Conservation (phyloP, 2,329 filamentous ascomycete genomes). For the Calonectria pseudoturangicola region DNA sequence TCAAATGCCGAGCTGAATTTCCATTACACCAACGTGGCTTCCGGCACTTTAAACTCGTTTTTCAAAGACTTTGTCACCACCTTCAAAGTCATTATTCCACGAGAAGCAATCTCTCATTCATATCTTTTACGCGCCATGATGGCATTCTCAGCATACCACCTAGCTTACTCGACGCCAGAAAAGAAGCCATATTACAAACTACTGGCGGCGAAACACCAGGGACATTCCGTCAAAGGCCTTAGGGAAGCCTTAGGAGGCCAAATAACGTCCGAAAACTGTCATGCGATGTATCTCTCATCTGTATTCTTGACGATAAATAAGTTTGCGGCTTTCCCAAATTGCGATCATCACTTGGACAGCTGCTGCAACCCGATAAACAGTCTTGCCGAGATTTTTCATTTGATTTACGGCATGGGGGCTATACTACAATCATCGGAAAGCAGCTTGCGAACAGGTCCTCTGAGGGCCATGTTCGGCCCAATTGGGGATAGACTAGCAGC, state of each 20-base stretch:
- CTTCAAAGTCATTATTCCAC: background rate
- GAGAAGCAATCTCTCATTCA: background rate
- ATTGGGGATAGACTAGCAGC: background rate
- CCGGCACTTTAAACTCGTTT: background rate
- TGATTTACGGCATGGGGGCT: background rate
- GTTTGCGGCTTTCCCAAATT: background rate
- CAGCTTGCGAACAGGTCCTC: background rate
- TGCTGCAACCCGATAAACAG: background rate
- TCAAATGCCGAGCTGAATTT: background rate
- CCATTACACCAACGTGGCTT: background rate
- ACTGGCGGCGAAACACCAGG: background rate
- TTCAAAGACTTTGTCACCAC: background rate
- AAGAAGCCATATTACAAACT: slow-evolving; percentile 1
- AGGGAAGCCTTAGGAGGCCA: background rate
- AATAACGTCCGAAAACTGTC: background rate
- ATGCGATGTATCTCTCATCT: background rate
- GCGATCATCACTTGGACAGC: background rate
- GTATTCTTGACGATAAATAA: background rate
- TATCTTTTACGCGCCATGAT: background rate
- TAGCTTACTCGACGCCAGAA: background rate
- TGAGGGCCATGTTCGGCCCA: background rate
- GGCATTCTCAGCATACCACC: background rate
- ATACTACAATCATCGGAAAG: background rate
- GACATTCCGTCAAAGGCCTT: background rate
- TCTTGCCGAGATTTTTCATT: background rate